Conservation (phyloP, 768 basidiomycete species). For the Psilocybe cyanescens region DNA sequence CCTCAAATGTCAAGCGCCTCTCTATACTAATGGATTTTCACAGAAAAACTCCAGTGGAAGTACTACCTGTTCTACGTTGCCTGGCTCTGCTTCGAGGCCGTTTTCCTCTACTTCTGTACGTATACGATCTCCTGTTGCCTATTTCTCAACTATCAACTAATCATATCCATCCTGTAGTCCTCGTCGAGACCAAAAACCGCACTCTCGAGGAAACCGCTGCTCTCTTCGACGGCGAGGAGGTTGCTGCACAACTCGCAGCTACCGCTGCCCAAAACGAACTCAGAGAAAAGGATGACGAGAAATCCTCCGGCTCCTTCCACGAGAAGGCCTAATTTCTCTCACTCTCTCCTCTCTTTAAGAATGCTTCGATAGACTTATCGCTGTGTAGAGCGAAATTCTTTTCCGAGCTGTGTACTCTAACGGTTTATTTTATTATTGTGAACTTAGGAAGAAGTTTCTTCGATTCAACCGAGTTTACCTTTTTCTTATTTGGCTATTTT, state of each 20-base stretch:
- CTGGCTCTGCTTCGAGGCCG: conserved; percentile 70
- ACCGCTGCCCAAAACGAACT: conserved; percentile 22
- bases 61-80: conserved; percentile 79
- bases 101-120: conserved; percentile 65
- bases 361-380: neutral
- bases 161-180: conserved; percentile 30
- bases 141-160: conserved; percentile 7
- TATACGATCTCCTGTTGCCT: neutral
- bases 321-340: conserved; percentile 28
- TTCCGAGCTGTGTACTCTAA: neutral
- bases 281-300: conserved; percentile 31
- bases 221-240: conserved; percentile 75
- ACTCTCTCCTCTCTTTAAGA: neutral
- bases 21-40: conserved; percentile 6
- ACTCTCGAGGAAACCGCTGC: conserved; percentile 84
- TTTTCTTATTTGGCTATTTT: neutral
- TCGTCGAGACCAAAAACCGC: conserved; percentile 74
- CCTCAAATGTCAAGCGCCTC: neutral
- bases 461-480: neutral
- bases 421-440: neutral
- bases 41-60: conserved; percentile 64
- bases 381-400: neutral
- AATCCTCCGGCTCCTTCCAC: conserved; percentile 36
- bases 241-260: conserved; percentile 39
- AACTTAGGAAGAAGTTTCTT: neutral